Base-by-base conservation (phyloP, 768 basidiomycete genomes). In the Podaxis sp. region DNA sequence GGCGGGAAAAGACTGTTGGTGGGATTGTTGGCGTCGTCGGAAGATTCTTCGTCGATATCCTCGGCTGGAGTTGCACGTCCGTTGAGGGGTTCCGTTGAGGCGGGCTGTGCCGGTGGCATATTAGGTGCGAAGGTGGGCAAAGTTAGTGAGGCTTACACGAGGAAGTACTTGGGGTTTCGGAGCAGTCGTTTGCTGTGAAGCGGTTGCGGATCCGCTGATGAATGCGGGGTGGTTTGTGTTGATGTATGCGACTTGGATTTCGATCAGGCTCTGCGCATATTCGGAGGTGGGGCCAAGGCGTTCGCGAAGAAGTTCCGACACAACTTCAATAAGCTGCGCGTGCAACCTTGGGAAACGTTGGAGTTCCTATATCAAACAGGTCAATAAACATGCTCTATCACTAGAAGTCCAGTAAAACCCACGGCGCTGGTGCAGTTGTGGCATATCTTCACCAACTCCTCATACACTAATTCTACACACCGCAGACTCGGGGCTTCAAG, bases 191-290 rank as follows among this genome's bases (percentile, higher is more conserved):
- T 85, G 80, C 66, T 85, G 82, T 56, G 86, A 81, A 63, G 86
- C 84, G 10, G 80, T 72, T 48, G 90, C 85, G 38, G 91, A 91
- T 10, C 91, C 90, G 20, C 89, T 81, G 61, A 96, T 88, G 75
- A 98, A 99, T 36, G 92, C 85, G 5, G 97, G 97, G 73, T 99
- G 97, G 74, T 99, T 99, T 61, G 96, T 99, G 74, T 99, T 99
- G 82, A 99, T 99, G 73, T 99, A 99, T 11, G 97, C 96, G 1
- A 95, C 95, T 75, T 99, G 97, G 54, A 99, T 99, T 68, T 90
- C 87, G 68, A 99, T 98, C 69, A 99, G 80, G 71, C 93, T 95
- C 67, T 94, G 91, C 0, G 96, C 90, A 74, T 99, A 99, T n/a
- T 95, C 91, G 2, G 93, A 95, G 0, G 97, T 97, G 1, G 97